A percentile compares a stretch with the other conserved stretches of the same genome.
These are phyloP conservation scores for Diaporthe helianthi DNA, from an alignment of 2,329 filamentous ascomycete species.

Conservation along the genomic window DNA sequence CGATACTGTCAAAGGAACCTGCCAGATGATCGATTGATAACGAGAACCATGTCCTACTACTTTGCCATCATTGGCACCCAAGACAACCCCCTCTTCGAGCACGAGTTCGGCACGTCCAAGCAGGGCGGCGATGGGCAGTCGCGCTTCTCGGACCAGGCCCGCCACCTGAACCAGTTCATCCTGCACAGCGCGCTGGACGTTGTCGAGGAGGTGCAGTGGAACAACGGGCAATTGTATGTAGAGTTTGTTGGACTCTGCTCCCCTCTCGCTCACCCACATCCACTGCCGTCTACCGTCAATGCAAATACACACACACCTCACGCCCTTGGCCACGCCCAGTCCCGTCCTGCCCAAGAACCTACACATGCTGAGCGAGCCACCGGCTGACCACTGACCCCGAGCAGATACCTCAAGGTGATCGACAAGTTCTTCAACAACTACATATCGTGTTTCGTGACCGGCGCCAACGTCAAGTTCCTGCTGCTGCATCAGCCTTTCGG, in stretches of 20 bases:
- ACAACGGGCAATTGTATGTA: slow-evolving; percentile 78
- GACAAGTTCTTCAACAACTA: slow-evolving; percentile 97
- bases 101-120: slow-evolving; percentile 97
- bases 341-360: not conserved
- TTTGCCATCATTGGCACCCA: slow-evolving; percentile 96
- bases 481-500: slow-evolving; percentile 83
- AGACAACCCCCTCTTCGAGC: slow-evolving; percentile 95
- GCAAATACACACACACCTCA: too few relatives aligned
- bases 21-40: slow-evolving; percentile 42
- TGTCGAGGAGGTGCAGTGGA: slow-evolving; percentile 96
- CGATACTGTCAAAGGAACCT: too few relatives aligned
- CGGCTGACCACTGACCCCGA: not conserved
- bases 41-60: slow-evolving; percentile 87
- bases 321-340: not conserved
- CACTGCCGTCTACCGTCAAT: slow-evolving; percentile 34
- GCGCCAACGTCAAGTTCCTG: slow-evolving; percentile 90
- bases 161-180: slow-evolving; percentile 97
- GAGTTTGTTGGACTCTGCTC: not conserved
- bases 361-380: not conserved
- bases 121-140: slow-evolving; percentile 92
- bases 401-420: slow-evolving; percentile 92
- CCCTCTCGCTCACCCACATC: not conserved
- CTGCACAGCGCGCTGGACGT: slow-evolving; percentile 93
- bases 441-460: slow-evolving; percentile 93
- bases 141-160: slow-evolving; percentile 85